phyloP scores from a whole-genome alignment of 163 green algal species.

The Coccomyxa subellipsoidea region DNA sequence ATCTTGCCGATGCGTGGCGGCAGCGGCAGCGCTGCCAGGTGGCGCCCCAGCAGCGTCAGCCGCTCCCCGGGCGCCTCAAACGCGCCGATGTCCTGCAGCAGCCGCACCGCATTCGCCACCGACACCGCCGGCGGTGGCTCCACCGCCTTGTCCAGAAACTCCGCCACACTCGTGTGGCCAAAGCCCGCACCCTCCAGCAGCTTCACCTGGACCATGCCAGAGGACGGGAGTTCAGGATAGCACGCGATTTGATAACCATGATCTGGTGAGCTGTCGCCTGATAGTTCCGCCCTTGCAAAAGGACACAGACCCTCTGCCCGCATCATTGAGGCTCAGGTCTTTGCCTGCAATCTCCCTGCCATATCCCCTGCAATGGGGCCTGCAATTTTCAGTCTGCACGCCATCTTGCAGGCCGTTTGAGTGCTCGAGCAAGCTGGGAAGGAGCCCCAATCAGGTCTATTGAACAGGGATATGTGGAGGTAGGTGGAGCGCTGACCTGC shows the following conservation, averaged over 20 bases:
- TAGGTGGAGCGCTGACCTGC: too few species aligned
- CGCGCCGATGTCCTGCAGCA: constrained; percentile 53
- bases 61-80: constrained; percentile 52
- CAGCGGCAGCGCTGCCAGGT: constrained; percentile 83
- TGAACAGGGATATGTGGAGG: too few species aligned
- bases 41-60: constrained; percentile 77
- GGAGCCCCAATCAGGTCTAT: too few species aligned
- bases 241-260: not conserved
- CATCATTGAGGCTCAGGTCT: too few species aligned
- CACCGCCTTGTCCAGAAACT: constrained; percentile 70
- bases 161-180: constrained; percentile 26
- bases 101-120: constrained; percentile 55
- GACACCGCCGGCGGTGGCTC: constrained; percentile 63
- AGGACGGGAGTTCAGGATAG: not conserved
- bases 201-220: constrained; percentile 38
- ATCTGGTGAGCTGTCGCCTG: too few species aligned
- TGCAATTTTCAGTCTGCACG: not conserved
- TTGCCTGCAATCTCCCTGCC: too few species aligned
- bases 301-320: too few species aligned
- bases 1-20: constrained; percentile 76
- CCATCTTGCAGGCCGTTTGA: too few species aligned
- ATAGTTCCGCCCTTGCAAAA: too few species aligned
- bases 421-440: too few species aligned
- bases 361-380: not conserved
- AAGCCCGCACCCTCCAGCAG: constrained; percentile 39